A percentile compares a stretch with the other conserved stretches of the same genome.
Conservation (phyloP, 2,329 filamentous ascomycete genomes). For the Rutstroemia sp. region DNA sequence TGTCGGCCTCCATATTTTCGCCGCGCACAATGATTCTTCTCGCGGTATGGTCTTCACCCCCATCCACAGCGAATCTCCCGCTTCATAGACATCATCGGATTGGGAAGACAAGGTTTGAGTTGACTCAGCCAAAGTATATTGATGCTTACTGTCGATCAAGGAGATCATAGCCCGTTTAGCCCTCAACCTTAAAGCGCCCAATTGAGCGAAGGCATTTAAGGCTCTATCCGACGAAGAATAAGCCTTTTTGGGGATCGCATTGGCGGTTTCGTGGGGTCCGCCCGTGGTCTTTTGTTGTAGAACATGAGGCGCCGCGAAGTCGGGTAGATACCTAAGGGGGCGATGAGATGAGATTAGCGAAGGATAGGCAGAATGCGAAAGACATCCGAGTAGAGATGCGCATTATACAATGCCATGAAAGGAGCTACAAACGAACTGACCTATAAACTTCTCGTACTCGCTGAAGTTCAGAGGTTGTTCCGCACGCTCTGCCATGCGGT, state of each 20-base stretch:
- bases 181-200: constrained; percentile 40
- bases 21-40: constrained; percentile 20
- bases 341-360: neutral
- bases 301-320: neutral
- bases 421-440: neutral
- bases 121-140: constrained; percentile 33
- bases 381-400: neutral
- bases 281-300: neutral
- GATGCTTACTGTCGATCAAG: constrained; percentile 19
- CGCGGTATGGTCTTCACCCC: constrained; percentile 4
- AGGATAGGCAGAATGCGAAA: neutral
- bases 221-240: constrained; percentile 34
- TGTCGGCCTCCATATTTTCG: constrained; percentile 6
- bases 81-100: constrained; percentile 14
- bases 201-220: constrained; percentile 39
- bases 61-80: constrained; percentile 4
- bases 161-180: constrained; percentile 40
- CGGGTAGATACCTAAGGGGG: neutral
- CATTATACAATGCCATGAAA: neutral
- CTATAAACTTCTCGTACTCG: constrained; percentile 6
- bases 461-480: neutral
- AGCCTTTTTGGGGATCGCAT: neutral
- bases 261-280: neutral
- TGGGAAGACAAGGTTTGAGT: constrained; percentile 33
- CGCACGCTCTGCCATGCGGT: neutral